These are phyloP conservation scores for Ampelocalamus luodianensis DNA, from an alignment of 176 grass and related monocot species.

Conservation along the genomic window DNA sequence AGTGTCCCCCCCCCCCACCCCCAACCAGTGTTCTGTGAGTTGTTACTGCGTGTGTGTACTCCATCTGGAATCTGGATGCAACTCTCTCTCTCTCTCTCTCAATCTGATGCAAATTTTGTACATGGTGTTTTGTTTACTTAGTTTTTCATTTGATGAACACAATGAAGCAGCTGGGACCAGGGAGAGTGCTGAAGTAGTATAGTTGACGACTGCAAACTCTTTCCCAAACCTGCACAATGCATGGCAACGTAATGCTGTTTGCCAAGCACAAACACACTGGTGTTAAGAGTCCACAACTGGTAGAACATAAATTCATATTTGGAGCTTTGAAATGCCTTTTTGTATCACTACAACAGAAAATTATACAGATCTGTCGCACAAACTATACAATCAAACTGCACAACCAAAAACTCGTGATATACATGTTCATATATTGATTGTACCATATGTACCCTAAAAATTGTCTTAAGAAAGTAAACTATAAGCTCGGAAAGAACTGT, in stretches of 20 bases:
- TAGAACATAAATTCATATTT: too few relatives aligned
- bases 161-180: background rate
- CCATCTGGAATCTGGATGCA: background rate
- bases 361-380: background rate
- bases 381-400: background rate
- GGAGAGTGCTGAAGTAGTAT: background rate
- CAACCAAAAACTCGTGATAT: background rate
- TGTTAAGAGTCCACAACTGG: background rate
- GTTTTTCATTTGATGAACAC: background rate
- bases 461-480: background rate
- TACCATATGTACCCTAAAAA: background rate
- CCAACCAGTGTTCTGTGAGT: background rate
- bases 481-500: background rate
- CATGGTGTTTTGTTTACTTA: background rate
- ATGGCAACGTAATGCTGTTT: background rate
- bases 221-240: too few relatives aligned
- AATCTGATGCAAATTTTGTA: conserved; percentile 16
- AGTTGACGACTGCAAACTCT: too few relatives aligned
- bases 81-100: background rate
- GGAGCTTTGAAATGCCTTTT: too few relatives aligned
- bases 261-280: background rate
- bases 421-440: background rate
- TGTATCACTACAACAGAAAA: background rate
- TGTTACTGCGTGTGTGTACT: background rate
- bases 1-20: too few relatives aligned